Base-by-base conservation (phyloP, 495 filamentous ascomycete genomes). In the Bacidia gigantensis region DNA sequence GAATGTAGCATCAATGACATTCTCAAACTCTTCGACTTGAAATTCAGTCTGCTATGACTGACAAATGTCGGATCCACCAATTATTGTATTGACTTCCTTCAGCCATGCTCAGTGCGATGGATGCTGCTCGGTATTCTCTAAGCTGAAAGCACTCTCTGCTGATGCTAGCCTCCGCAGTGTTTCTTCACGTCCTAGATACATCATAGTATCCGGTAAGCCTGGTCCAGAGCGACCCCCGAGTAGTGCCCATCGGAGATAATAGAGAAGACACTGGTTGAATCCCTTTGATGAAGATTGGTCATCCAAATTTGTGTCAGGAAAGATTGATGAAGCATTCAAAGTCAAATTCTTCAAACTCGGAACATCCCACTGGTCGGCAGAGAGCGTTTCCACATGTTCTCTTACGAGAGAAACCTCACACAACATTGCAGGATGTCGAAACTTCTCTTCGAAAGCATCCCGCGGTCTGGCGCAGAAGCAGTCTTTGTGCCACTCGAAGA, bases 161-260 rank as follows among this genome's bases (percentile, higher is more conserved):
- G 72, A 67, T 25, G 69, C 58, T 18, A 88, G 58, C 23, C 87
- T 69, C 32, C 59, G 60, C 23, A 85, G 35, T 0, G 73, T 71
- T 64, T 83, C 77, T 3, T 73, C 71, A 54, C 69, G 74, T 0
- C 87, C 86, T 10, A 93, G 61, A 1, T 84, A 66, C 14, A 47
- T 62, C 75, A 93, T 79, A 14, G 71, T 78, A 25, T 73, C 65
- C 0, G 73, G 69, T 20, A 84, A 66, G 1, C 69, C 60, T 11
- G 83, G 81, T 0, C 87, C 87, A 2, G 74, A 66, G 10, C 67
- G 66, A 9, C 73, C 75, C 17, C 67, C 82, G 0, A 70, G 62
- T 26, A 90, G 46, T 0, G 80, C 80, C 79, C 86, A 84, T 45
- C 87, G 76, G 50, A 89, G 65, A 54, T 82, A 76, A 40, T 72